Conservation (phyloP, 2,329 filamentous ascomycete species). For the Claviceps capensis region DNA sequence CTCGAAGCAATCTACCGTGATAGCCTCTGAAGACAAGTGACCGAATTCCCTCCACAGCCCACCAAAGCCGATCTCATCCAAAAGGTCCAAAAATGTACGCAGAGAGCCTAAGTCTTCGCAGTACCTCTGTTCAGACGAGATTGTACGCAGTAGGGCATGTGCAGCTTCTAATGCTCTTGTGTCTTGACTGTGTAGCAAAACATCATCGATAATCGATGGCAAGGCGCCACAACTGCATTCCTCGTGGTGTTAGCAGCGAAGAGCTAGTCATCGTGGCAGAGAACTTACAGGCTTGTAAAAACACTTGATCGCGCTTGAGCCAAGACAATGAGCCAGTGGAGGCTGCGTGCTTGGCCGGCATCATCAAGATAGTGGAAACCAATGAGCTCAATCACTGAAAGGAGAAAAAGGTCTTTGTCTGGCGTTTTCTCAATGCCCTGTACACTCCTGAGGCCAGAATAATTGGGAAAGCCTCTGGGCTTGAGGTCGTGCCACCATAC, state of each 20-base stretch:
- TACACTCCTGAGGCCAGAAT: slow-evolving; percentile 12
- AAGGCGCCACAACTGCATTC: slow-evolving; percentile 38
- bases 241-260: slow-evolving; percentile 5
- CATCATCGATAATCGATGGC: slow-evolving; percentile 43
- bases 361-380: slow-evolving; percentile 55
- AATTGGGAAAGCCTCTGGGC: slow-evolving; percentile 20
- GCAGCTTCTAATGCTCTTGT: slow-evolving; percentile 44
- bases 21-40: slow-evolving; percentile 33
- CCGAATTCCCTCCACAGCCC: slow-evolving; percentile 48
- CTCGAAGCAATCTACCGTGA: slow-evolving; percentile 36
- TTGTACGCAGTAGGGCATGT: slow-evolving; percentile 43
- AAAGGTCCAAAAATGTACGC: slow-evolving; percentile 34
- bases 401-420: slow-evolving; percentile 49
- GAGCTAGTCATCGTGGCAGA: too few species aligned
- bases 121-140: slow-evolving; percentile 41
- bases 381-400: slow-evolving; percentile 48
- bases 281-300: slow-evolving; percentile 42
- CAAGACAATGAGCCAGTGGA: slow-evolving; percentile 46
- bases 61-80: slow-evolving; percentile 48
- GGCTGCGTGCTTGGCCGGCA: slow-evolving; percentile 41
- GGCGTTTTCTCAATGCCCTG: slow-evolving; percentile 30
- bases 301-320: slow-evolving; percentile 41
- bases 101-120: slow-evolving; percentile 32
- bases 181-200: slow-evolving; percentile 50
- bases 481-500: slow-evolving; percentile 47